A percentile compares a stretch with the other conserved stretches of the same genome.
These are phyloP conservation scores for Gracilaria gracilis DNA, from an alignment of 23 red algal genomes.

Conservation along the genomic window DNA sequence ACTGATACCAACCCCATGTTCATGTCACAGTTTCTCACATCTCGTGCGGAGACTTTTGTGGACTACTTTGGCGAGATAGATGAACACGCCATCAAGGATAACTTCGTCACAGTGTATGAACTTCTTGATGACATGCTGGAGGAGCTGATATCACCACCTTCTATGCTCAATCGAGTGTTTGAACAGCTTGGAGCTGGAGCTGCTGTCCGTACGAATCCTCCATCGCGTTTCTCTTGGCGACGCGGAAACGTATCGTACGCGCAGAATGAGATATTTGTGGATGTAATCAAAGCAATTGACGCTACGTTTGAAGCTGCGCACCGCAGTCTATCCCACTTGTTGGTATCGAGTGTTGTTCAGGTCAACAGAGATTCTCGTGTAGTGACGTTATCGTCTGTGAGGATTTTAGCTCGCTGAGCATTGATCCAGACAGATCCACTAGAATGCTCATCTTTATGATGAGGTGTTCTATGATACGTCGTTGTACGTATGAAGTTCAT, in stretches of 20 bases:
- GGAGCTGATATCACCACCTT: constrained; percentile 82
- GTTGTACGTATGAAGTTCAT: background rate
- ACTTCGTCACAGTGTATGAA: too few relatives aligned
- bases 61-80: too few relatives aligned
- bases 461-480: background rate
- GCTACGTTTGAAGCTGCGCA: constrained; percentile 54
- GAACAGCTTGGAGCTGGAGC: constrained; percentile 57
- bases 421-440: too few relatives aligned
- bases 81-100: too few relatives aligned
- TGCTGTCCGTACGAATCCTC: constrained; percentile 1
- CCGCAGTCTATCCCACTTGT: constrained; percentile 50
- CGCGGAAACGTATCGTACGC: constrained; percentile 75
- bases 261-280: constrained; percentile 94
- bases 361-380: too few relatives aligned
- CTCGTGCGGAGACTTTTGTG: too few relatives aligned
- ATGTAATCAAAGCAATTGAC: constrained; percentile 83
- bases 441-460: background rate
- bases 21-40: too few relatives aligned
- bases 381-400: too few relatives aligned
- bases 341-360: constrained; percentile 65
- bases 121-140: constrained; percentile 91
- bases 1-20: too few relatives aligned
- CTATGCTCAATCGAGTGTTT: constrained; percentile 73
- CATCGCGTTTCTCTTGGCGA: constrained; percentile 57
- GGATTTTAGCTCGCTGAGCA: too few relatives aligned